phyloP scores from a whole-genome alignment of 73 alveolate species.

The Paramecium pentaurelia region DNA sequence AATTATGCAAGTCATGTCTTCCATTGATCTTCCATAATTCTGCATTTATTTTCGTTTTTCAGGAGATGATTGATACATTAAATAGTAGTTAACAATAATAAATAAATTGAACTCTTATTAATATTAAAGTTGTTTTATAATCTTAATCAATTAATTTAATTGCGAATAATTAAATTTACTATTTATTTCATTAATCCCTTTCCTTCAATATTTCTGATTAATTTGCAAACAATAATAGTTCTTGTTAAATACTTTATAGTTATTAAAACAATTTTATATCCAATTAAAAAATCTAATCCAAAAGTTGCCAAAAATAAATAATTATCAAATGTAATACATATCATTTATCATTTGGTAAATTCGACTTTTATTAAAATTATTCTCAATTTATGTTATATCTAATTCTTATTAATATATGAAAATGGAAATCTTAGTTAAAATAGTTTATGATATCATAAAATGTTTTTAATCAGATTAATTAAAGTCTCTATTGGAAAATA shows the following conservation, averaged over 20 bases:
- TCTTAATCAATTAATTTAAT: background rate
- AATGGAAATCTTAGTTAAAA: too few relatives aligned
- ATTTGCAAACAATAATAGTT: background rate
- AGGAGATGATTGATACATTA: background rate
- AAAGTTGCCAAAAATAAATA: too few relatives aligned
- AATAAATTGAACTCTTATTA: background rate
- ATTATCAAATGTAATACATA: too few relatives aligned
- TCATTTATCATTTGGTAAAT: background rate
- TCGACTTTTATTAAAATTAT: background rate
- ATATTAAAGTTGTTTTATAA: background rate
- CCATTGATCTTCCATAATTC: background rate
- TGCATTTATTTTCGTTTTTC: background rate
- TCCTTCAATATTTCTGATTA: background rate
- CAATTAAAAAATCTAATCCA: too few relatives aligned
- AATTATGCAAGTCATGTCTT: conserved; percentile 14
- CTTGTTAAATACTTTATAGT: too few relatives aligned
- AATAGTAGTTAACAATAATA: background rate
- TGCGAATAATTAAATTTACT: background rate
- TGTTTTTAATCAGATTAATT: too few relatives aligned
- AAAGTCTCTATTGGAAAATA: too few relatives aligned
- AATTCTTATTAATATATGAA: too few relatives aligned
- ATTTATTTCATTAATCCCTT: background rate
- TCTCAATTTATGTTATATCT: background rate
- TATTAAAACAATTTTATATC: too few relatives aligned
- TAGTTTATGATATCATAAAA: too few relatives aligned